Conservation (phyloP, 2,329 filamentous ascomycete species). For the Ilyonectria destructans region DNA sequence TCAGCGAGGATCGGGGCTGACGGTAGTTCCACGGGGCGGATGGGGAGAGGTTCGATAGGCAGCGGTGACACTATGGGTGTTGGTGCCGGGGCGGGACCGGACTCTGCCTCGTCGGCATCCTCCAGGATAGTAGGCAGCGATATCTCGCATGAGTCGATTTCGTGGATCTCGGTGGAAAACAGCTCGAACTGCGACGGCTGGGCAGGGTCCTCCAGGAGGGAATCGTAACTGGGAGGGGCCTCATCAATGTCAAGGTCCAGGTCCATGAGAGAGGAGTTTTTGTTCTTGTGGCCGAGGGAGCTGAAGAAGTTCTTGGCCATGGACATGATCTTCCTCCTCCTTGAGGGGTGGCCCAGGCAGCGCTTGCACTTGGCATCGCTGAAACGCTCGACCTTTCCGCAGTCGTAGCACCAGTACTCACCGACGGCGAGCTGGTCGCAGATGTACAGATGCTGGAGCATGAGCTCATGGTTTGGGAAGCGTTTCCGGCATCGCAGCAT, state of each 20-base stretch:
- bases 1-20: constrained; percentile 41
- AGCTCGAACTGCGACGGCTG: constrained; percentile 58
- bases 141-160: constrained; percentile 67
- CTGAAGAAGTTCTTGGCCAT: constrained; percentile 71
- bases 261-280: constrained; percentile 48
- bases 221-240: constrained; percentile 65
- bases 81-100: constrained; percentile 33
- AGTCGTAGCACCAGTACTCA: constrained; percentile 72
- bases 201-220: constrained; percentile 53
- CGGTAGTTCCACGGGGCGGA: constrained; percentile 48
- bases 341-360: constrained; percentile 67
- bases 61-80: constrained; percentile 40
- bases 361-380: constrained; percentile 67
- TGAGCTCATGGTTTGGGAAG: constrained; percentile 68
- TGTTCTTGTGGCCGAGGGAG: constrained; percentile 66
- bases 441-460: constrained; percentile 68
- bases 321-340: constrained; percentile 67
- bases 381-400: constrained; percentile 67
- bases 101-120: constrained; percentile 43
- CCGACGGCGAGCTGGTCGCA: constrained; percentile 65
- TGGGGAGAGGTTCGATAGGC: constrained; percentile 42
- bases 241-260: constrained; percentile 53
- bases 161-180: constrained; percentile 66
- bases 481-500: constrained; percentile 66
- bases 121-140: constrained; percentile 52